Conservation (phyloP, 2,329 filamentous ascomycete species). For the Exserohilum rostratum region DNA sequence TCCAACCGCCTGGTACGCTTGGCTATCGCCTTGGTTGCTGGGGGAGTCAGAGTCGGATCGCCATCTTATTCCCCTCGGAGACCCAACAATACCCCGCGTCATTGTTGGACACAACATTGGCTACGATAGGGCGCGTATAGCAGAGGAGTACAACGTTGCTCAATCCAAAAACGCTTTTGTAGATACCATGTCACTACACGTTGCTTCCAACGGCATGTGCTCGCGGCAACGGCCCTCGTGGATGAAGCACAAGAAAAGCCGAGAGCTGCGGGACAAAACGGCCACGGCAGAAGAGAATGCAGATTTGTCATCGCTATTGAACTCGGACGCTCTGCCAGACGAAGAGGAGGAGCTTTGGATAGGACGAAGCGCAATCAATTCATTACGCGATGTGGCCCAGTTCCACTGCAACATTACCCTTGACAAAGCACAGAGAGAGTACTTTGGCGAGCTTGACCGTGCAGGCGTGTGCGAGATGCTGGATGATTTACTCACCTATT, state of each 20-base stretch:
- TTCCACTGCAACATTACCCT: conserved; percentile 93
- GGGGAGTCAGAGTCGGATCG: conserved; percentile 77
- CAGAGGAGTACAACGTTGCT: conserved; percentile 84
- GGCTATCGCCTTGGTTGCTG: conserved; percentile 94
- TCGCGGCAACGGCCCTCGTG: conserved; percentile 94
- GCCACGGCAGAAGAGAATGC: conserved; percentile 72
- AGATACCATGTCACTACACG: conserved; percentile 97
- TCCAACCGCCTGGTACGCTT: conserved; percentile 92
- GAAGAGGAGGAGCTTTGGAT: conserved; percentile 98
- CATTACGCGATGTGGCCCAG: conserved; percentile 90
- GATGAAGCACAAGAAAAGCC: conserved; percentile 94
- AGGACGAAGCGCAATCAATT: conserved; percentile 92
- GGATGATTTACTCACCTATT: conserved; percentile 88
- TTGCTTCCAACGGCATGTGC: conserved; percentile 98
- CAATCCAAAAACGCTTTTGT: conserved; percentile 87
- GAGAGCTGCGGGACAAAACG: conserved; percentile 81
- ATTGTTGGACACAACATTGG: conserved; percentile 95
- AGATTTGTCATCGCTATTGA: conserved; percentile 73
- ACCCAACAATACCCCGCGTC: conserved; percentile 73
- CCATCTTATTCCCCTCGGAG: conserved; percentile 86
- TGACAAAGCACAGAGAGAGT: conserved; percentile 85
- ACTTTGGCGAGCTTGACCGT: conserved; percentile 82
- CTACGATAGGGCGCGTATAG: conserved; percentile 85
- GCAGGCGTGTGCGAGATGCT: conserved; percentile 72
- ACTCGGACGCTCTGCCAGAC: conserved; percentile 69